These are phyloP conservation scores for Tulasnella sp. DNA, from an alignment of 768 basidiomycete species.

Conservation along the genomic window DNA sequence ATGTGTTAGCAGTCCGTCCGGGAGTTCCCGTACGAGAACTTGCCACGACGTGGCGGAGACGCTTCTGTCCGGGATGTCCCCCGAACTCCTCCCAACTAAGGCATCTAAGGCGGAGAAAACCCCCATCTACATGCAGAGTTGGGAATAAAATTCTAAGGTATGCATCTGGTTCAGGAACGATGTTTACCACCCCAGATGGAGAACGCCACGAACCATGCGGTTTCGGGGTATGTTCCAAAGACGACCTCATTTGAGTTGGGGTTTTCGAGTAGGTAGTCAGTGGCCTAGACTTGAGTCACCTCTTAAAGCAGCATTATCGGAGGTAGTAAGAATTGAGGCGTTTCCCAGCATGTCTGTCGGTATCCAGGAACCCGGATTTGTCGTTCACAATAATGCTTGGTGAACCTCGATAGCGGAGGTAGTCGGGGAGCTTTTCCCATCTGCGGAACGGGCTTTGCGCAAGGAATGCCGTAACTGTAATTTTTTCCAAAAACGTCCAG, in stretches of 20 bases:
- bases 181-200: not conserved
- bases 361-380: too few relatives aligned
- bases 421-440: not conserved
- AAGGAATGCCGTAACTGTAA: not conserved
- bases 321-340: too few relatives aligned
- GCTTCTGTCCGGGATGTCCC: not conserved
- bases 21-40: not conserved
- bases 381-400: too few relatives aligned
- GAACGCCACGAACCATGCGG: too few relatives aligned
- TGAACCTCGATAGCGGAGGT: too few relatives aligned
- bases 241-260: too few relatives aligned
- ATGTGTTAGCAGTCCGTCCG: not conserved
- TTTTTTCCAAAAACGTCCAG: not conserved
- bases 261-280: too few relatives aligned
- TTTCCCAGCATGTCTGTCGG: too few relatives aligned
- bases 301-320: too few relatives aligned
- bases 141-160: not conserved
- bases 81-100: not conserved
- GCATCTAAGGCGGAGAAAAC: not conserved
- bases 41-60: not conserved
- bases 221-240: too few relatives aligned
- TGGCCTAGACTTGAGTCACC: too few relatives aligned
- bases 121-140: not conserved
- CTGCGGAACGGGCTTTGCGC: not conserved
- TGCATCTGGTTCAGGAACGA: not conserved